Evolutionary conservation across 2,329 filamentous ascomycete genomes (phyloP), one percentile per base, ranked within the genome.

Genomic region (Fusarium piperis): DNA sequence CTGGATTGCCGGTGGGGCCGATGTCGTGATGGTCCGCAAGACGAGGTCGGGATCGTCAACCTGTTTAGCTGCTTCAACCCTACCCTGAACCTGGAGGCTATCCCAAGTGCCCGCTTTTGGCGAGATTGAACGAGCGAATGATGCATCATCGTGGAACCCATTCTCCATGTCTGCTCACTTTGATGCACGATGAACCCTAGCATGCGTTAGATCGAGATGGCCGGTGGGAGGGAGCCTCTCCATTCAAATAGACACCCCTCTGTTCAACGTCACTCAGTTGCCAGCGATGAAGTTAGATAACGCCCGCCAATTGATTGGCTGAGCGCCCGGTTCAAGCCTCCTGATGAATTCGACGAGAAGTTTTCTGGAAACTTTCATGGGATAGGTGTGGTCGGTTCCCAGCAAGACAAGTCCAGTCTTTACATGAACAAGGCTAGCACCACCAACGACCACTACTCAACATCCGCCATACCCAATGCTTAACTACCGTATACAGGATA

Each of bases 11-110:
- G 60, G 65, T 72, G 65, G 70, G 61, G 65, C 46, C 8, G 53
- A 59, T 70, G 65, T 63, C 65, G 39, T 72, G 69, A 67, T 64
- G 26, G 36, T 58, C 55, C 55, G 52, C 44, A 28, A 32, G 51
- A 59, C 60, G 56, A 36, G 35, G 46, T 41, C 39, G 15, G 44
- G 46, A 55, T 41, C 46, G 51, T 35, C 13, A 23, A 23, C 51
- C 32, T 53, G 28, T 46, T 53, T 18, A 26, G 23, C 33, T 61
- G 12, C 33, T n/a, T 20, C 32, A 20, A 28, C 12, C 30, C 26
- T 28, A 38, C 12, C 20, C 23, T 16, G 53, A 62, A 36, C 59
- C 48, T 57, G 20, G 36, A 62, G 30, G 16, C 20, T 36, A 23
- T 18, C 38, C 28, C 18, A 38, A 32, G 53, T 51, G 35, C 36